These are phyloP conservation scores for Chernovozyma sophiae-reginae DNA, from an alignment of 1,139 yeast species.

Conservation along the genomic window DNA sequence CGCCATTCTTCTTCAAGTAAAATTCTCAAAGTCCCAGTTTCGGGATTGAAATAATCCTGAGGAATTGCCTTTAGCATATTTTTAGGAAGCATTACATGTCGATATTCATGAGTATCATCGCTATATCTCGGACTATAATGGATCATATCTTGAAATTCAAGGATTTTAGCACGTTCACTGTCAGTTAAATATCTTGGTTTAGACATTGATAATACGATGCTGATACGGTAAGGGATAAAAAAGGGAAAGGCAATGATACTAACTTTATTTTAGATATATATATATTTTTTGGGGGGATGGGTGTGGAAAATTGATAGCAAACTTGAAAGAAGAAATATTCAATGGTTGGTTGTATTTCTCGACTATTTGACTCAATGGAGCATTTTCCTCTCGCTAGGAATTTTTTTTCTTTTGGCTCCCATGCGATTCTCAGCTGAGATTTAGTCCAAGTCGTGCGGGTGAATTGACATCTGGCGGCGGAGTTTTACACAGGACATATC, in stretches of 20 bases:
- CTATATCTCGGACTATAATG: slow-evolving; percentile 91
- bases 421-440: no score
- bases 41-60: slow-evolving; percentile 92
- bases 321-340: no score
- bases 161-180: slow-evolving; percentile 77
- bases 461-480: no score
- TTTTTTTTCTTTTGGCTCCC: no score
- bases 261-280: not conserved
- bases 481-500: no score
- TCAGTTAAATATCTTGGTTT: slow-evolving; percentile 72
- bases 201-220: slow-evolving; percentile 25
- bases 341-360: no score
- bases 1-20: slow-evolving; percentile 97
- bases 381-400: no score
- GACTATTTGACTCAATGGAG: no score
- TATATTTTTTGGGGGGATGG: no score
- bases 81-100: slow-evolving; percentile 97
- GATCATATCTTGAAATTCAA: slow-evolving; percentile 89
- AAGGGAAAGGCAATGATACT: not conserved
- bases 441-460: no score
- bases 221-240: not conserved
- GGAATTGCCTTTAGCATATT: slow-evolving; percentile 94
- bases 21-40: slow-evolving; percentile 89
- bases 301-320: not conserved
- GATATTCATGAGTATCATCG: slow-evolving; percentile 79